Evolutionary conservation across 495 filamentous ascomycete genomes (phyloP).

Genomic region (Penicillium atrosanguineum): DNA sequence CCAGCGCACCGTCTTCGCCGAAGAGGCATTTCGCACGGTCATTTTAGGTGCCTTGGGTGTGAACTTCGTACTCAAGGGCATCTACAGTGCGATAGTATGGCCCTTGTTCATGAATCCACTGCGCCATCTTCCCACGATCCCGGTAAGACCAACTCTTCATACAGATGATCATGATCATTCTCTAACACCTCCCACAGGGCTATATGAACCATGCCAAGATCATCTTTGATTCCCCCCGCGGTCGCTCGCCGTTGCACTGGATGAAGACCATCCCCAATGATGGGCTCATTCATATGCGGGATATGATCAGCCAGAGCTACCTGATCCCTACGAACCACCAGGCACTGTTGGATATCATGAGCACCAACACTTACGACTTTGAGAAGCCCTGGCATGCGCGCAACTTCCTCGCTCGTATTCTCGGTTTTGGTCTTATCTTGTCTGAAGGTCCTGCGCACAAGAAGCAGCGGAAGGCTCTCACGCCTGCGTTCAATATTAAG

Average conservation of each 20-base stretch:
- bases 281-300: conserved; percentile 77
- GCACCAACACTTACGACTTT: conserved; percentile 53
- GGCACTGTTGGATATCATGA: conserved; percentile 54
- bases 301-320: conserved; percentile 29
- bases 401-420: conserved; percentile 59
- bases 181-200: neutral
- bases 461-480: conserved; percentile 71
- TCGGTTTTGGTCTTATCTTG: conserved; percentile 76
- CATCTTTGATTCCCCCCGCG: conserved; percentile 59
- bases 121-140: conserved; percentile 58
- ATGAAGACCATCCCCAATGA: conserved; percentile 75
- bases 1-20: conserved; percentile 27
- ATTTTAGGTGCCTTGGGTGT: conserved; percentile 19
- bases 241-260: conserved; percentile 64
- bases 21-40: conserved; percentile 24
- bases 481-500: conserved; percentile 78
- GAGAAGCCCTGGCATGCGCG: conserved; percentile 48
- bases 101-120: conserved; percentile 73
- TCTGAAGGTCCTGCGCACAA: conserved; percentile 78
- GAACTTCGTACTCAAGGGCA: conserved; percentile 22
- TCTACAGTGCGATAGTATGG: conserved; percentile 61
- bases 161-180: neutral
- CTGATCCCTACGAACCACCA: conserved; percentile 43
- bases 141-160: conserved; percentile 32
- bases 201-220: conserved; percentile 56